Evolutionary conservation across 768 basidiomycete species (phyloP).

Genomic region (Leccinellum luteum): DNA sequence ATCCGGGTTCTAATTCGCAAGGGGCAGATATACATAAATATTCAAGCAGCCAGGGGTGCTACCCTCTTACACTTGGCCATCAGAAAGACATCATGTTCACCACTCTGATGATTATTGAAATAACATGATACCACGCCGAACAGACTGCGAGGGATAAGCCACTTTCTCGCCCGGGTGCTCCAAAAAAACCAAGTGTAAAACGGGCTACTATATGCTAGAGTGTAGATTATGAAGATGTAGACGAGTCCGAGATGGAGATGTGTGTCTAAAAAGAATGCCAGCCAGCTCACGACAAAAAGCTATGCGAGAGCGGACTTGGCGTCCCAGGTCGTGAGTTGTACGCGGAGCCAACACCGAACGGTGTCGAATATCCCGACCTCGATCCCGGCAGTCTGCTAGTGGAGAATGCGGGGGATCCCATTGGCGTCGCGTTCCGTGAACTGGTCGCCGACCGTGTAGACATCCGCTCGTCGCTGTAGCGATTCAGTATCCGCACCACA

Average conservation of each 20-base stretch:
- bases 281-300: slow-evolving; percentile 30
- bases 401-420: slow-evolving; percentile 47
- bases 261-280: slow-evolving; percentile 11
- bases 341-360: slow-evolving; percentile 41
- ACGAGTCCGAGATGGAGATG: slow-evolving; percentile 1
- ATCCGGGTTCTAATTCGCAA: background rate
- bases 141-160: too few relatives aligned
- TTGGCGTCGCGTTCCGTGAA: slow-evolving; percentile 67
- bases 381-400: slow-evolving; percentile 40
- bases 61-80: slow-evolving; percentile 1
- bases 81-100: background rate
- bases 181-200: slow-evolving; percentile 6
- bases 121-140: too few relatives aligned
- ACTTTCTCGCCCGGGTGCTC: too few relatives aligned
- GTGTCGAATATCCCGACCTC: slow-evolving; percentile 61
- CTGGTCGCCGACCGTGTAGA: slow-evolving; percentile 54
- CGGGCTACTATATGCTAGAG: slow-evolving; percentile 10
- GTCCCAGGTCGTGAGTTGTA: slow-evolving; percentile 62
- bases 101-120: too few relatives aligned
- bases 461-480: slow-evolving; percentile 65
- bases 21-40: background rate
- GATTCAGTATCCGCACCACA: slow-evolving; percentile 70
- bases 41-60: background rate
- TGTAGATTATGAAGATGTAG: slow-evolving; percentile 13
- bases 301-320: slow-evolving; percentile 52